Percentiles rank a stretch among this genome's conserved stretches.
Conservation (phyloP, 176 grass and related monocot species). For the Luzula sylvatica region DNA sequence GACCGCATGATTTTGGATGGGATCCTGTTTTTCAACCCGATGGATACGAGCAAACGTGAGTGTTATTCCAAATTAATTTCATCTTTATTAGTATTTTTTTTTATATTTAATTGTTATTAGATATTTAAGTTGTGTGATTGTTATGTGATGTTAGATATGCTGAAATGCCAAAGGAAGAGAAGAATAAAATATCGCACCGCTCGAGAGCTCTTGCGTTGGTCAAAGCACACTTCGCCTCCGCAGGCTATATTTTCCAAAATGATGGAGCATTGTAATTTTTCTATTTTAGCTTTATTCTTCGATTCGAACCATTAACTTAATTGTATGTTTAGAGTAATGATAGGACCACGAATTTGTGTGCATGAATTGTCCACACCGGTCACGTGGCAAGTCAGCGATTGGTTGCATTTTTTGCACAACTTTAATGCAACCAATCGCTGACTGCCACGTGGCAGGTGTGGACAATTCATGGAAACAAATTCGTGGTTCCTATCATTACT, state of each 20-base stretch:
- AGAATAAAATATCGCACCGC: conserved; percentile 93
- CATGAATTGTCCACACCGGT: too few species aligned
- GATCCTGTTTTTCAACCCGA: conserved; percentile 89
- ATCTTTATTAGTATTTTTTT: neutral
- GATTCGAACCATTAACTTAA: too few species aligned
- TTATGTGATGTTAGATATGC: conserved; percentile 51
- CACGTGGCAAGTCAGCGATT: too few species aligned
- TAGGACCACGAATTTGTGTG: too few species aligned
- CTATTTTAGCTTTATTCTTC: too few species aligned
- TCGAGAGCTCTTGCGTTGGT: conserved; percentile 67
- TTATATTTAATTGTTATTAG: neutral
- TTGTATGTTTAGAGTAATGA: too few species aligned
- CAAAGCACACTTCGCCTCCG: conserved; percentile 70
- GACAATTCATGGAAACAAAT: too few species aligned
- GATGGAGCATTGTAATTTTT: conserved; percentile 28
- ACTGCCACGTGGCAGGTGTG: too few species aligned
- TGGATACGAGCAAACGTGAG: conserved; percentile 83
- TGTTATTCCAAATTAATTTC: neutral
- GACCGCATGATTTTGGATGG: conserved; percentile 92
- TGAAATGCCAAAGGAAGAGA: conserved; percentile 83
- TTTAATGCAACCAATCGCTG: too few species aligned
- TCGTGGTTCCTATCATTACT: too few species aligned
- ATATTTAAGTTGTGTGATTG: too few species aligned
- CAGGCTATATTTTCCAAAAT: conserved; percentile 42
- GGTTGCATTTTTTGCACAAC: too few species aligned